These are phyloP conservation scores for Xanthoconium stramineum DNA, from an alignment of 768 basidiomycete genomes.

Conservation along the genomic window DNA sequence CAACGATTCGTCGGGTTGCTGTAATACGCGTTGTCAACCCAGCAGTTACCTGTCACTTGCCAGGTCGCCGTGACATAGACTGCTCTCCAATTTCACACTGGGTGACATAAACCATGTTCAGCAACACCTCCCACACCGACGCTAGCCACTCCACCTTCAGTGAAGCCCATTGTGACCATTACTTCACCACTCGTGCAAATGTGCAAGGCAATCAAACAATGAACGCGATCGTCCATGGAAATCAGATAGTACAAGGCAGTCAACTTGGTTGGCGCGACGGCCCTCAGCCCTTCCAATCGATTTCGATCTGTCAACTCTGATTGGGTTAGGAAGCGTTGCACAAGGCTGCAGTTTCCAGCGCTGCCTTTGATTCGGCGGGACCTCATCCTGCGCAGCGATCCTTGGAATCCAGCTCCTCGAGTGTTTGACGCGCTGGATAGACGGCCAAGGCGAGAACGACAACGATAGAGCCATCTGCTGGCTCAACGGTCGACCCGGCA, in stretches of 20 bases:
- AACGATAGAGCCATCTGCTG: constrained; percentile 13
- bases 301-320: background rate
- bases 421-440: constrained; percentile 14
- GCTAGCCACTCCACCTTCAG: constrained; percentile 16
- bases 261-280: constrained; percentile 1
- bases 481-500: constrained; percentile 27
- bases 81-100: too few relatives aligned
- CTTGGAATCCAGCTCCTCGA: constrained; percentile 10
- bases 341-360: constrained; percentile 11
- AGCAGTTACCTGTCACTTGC: too few relatives aligned
- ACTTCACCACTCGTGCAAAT: constrained; percentile 4
- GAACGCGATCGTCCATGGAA: constrained; percentile 17
- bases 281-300: too few relatives aligned
- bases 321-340: constrained; percentile 3
- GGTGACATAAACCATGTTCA: constrained; percentile 4
- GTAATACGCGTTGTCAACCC: too few relatives aligned
- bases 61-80: too few relatives aligned
- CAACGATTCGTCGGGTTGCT: background rate
- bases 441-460: constrained; percentile 1
- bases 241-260: constrained; percentile 17
- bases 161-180: constrained; percentile 16
- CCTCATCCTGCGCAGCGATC: constrained; percentile 10
- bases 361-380: constrained; percentile 8
- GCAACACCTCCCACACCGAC: constrained; percentile 12
- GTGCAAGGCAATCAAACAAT: constrained; percentile 19